Evolutionary conservation across 352 stramenopile genomes (phyloP), one percentile per base, ranked within the genome.

Genomic region (Peronospora farinosa): DNA sequence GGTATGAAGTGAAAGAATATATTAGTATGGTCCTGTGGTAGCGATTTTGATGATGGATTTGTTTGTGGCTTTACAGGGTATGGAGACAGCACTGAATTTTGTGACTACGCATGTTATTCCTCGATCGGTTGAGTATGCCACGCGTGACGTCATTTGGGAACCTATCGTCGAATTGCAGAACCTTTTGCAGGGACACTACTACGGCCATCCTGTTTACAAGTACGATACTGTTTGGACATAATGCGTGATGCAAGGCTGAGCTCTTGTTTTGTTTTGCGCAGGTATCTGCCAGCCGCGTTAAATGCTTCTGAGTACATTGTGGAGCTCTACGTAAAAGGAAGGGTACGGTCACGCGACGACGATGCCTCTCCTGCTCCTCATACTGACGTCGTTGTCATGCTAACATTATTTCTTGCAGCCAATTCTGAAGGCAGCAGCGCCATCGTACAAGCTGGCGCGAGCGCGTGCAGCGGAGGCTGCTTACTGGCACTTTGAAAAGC

Each of bases 161-260:
- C 74, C 79, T 7, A 72, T 76, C 21, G 63, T 74, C 3, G 75
- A 78, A 51, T 60, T 91, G 7, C 79, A 91, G 66, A 80, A 64
- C 13, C 49, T 88, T 15, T 58, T 93, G 23, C 82, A 90, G 44
- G 63, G 63, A 16, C 71, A 88, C 39, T 67, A 74, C 40, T 77
- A 72, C 42, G 67, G 67, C 11, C 78, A 89, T 47, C 79, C 79
- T 11, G 51, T 67, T 3, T 89, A 89, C 59, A 83, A 83, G 73
- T 88, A 58, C 21, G 67, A 52, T 7, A n/a, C 2, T 15, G 2
- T 23, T 51, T 55, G 50, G 7, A 27, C 1, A 13, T 11, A 0
- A 41, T 35, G 17, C 15, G 36, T 25, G 35, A 31, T 30, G 27
- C 4, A 17, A 12, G 25, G 15, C 33, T 33, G n/a, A 51, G 7